A percentile compares a stretch with the other conserved stretches of the same genome.
phyloP scores from a whole-genome alignment of 306 rosid species.

The Neltuma alba region DNA sequence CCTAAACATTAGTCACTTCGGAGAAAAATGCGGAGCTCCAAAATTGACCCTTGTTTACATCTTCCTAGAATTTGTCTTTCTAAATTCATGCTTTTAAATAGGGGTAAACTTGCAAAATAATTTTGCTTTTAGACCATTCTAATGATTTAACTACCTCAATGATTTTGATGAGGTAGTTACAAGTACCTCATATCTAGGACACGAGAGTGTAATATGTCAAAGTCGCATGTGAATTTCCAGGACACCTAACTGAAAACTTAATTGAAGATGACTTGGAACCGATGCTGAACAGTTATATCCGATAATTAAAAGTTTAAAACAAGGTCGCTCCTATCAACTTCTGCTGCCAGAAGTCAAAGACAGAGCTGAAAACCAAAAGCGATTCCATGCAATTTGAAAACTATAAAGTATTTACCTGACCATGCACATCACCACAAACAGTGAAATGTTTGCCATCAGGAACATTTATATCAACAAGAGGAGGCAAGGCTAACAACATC shows the following conservation, averaged over 20 bases:
- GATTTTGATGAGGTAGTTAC: neutral
- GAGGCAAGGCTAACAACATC: conserved; percentile 75
- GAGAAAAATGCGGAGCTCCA: neutral
- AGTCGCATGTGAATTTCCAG: neutral
- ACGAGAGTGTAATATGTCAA: neutral
- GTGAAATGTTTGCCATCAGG: conserved; percentile 84
- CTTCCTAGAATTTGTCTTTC: neutral
- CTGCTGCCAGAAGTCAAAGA: conserved; percentile 12
- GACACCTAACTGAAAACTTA: neutral
- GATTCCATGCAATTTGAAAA: conserved; percentile 18
- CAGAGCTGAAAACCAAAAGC: conserved; percentile 22
- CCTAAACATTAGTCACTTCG: neutral
- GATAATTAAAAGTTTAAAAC: neutral
- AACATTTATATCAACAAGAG: conserved; percentile 83
- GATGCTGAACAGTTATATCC: neutral
- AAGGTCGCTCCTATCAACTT: conserved; percentile 20
- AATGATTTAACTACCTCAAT: neutral
- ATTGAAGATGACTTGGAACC: neutral
- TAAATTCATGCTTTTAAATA: neutral
- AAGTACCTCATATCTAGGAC: neutral
- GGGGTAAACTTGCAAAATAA: neutral
- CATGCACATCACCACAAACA: conserved; percentile 99
- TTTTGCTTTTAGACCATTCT: neutral
- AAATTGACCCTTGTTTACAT: neutral
- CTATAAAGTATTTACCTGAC: conserved; percentile 71